Evolutionary conservation across 148 eudicot species (phyloP), one percentile per base, ranked within the genome.

Genomic region (Dianthus caryophyllus): DNA sequence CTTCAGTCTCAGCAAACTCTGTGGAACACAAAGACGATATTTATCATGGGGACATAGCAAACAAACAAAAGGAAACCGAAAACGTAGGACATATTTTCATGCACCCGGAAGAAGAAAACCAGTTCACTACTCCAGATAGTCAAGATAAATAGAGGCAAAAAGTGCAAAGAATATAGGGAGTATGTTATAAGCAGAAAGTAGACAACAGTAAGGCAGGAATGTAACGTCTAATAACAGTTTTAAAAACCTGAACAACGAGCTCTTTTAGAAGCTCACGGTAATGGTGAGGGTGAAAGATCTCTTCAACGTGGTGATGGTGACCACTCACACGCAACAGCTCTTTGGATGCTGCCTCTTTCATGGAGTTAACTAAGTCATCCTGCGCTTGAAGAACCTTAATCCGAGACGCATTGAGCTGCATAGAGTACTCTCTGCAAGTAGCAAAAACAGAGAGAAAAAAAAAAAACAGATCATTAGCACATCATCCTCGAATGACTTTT

Each of bases 361-460:
- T 94, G 73, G 93, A 68, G 67, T 77, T 94, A 62, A 94, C 92
- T 62, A 94, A 71, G 74, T 94, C 99, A 85, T 94, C 99, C 72
- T 94, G 97, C 59, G 99, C 97, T 86, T 94, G 99, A 76, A 94
- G 99, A 69, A 94, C 99, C 76, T 94, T 90, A 71, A 94, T 83
- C 46, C 99, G 83, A 81, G 99, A 94, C 46, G 99, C 96, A 65
- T 94, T 94, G 70, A 90, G 92, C 77, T 94, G 99, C 99, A 94
- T 94, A 21, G 99, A 94, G 83, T 94, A 94, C 76, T 94, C 99
- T 29, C 99, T 94, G 72, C 79, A 81, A 79, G 33, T n/a, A 64
- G 30, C 38, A 21, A 11, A 60, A 21, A 90, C 93, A 64, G 65
- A 70, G 73, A 94, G 44, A 53, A 94, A 79, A 57, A 57, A 57